Evolutionary conservation across 1,139 yeast species (phyloP).

Genomic region (Sugiyamaella novakii): DNA sequence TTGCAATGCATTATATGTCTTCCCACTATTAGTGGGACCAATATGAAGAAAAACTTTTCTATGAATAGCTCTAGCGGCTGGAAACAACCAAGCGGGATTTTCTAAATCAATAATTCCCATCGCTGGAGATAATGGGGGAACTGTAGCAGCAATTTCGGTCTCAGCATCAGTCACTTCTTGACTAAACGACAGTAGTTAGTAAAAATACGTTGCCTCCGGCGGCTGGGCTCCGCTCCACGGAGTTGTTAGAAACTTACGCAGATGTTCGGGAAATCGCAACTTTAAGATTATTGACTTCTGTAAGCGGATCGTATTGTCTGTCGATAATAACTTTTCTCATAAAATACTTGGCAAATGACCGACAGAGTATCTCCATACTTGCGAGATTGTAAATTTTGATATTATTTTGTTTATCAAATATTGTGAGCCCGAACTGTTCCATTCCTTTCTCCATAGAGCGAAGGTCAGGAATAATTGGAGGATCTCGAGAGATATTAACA

Average conservation of each 20-base stretch:
- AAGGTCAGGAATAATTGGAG: constrained; percentile 15
- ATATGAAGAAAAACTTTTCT: constrained; percentile 85
- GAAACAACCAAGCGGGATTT: constrained; percentile 81
- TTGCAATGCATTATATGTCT: constrained; percentile 80
- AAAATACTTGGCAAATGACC: constrained; percentile 17
- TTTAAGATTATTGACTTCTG: background rate
- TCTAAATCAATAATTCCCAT: constrained; percentile 25
- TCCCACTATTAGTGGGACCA: constrained; percentile 98
- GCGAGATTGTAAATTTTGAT: constrained; percentile 12
- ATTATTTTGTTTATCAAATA: constrained; percentile 1
- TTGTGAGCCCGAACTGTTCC: constrained; percentile 1
- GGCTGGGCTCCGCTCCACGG: constrained; percentile 9
- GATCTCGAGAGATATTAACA: constrained; percentile 8
- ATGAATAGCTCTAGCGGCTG: constrained; percentile 77
- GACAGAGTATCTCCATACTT: constrained; percentile 3
- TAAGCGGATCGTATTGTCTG: background rate
- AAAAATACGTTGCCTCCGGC: background rate
- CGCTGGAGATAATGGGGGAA: constrained; percentile 14
- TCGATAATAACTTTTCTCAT: background rate
- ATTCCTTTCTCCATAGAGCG: constrained; percentile 3
- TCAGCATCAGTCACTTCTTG: background rate
- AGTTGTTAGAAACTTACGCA: no score
- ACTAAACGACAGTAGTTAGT: background rate
- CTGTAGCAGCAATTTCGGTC: background rate
- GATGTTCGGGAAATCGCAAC: no score